Base-by-base conservation (phyloP, 108 stramenopile genomes). In the Epithemia pelagica region DNA sequence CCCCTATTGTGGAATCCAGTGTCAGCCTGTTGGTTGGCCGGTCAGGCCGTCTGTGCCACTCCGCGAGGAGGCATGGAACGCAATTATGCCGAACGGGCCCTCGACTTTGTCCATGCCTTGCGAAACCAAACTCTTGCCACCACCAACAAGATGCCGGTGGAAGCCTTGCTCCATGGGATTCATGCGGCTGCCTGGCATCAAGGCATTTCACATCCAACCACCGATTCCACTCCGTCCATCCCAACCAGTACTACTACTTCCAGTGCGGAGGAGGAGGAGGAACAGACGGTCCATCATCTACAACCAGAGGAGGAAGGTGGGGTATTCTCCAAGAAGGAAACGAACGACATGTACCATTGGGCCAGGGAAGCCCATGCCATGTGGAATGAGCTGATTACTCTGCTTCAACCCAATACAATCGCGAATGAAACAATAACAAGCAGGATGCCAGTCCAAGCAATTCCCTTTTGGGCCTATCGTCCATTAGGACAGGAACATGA, bases 101-200 rank as follows among this genome's bases (percentile, higher is more conserved):
- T 79, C 55, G 32, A 29, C 32, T 59, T 83, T 27, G 52, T 83
- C 2, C 52, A 60, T 46, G 37, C 37, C 37, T 15, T 46, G 26
- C 29, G 32, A 58, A n/a, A 59, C 59, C 24, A 52, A 58, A 27
- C 51, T 51, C 37, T 46, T 46, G 37, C 15, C 37, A 5, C 5
- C 37, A 46, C 5, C 37, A 46, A 46, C 15, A 15, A 46, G 15
- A 46, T 67, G 31, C 54, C 72, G 20, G 60, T 58, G 0, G 66
- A 79, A 62, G 64, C 57, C 23, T 62, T 74, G 22, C 32, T 33
- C 5, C 68, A 75, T 67, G 68, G 77, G 28, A 30, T 77, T 0
- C 73, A 75, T 55, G 77, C 81, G 22, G 74, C 70, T 74, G 65
- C 81, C 15, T 78, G 81, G 76, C 76, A 82, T 32, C 81, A 82